phyloP scores from a whole-genome alignment of 2,329 filamentous ascomycete genomes.

The Colletotrichum sp. region DNA sequence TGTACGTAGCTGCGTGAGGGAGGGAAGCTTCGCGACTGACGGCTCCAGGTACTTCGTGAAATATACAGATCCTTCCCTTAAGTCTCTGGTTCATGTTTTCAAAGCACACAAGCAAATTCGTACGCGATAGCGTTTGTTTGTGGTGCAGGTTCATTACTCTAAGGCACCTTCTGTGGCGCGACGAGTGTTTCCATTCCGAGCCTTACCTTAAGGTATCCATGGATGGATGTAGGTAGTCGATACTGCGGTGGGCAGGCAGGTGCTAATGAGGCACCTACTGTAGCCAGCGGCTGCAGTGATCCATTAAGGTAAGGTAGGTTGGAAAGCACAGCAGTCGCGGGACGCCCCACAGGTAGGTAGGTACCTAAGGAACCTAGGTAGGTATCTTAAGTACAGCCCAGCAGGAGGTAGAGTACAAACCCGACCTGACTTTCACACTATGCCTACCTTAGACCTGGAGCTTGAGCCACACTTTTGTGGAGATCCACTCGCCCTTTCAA shows the following conservation, averaged over 20 bases:
- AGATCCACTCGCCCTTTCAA: slow-evolving; percentile 9
- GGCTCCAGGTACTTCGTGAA: too few relatives aligned
- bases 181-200: neutral
- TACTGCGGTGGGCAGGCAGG: neutral
- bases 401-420: neutral
- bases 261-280: neutral
- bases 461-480: slow-evolving; percentile 10
- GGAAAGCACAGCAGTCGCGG: neutral
- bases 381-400: neutral
- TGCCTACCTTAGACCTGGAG: neutral
- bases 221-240: neutral
- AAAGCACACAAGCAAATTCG: neutral
- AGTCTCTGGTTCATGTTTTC: neutral
- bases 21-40: neutral
- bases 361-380: neutral
- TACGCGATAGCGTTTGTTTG: neutral
- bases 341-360: neutral
- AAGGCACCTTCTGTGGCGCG: neutral
- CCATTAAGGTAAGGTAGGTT: too few relatives aligned
- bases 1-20: neutral
- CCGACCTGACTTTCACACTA: neutral
- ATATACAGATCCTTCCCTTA: neutral
- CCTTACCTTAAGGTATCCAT: neutral
- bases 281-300: neutral
- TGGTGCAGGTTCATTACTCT: neutral